Base-by-base conservation (phyloP, 2,329 filamentous ascomycete species). In the Fusarium sp. region DNA sequence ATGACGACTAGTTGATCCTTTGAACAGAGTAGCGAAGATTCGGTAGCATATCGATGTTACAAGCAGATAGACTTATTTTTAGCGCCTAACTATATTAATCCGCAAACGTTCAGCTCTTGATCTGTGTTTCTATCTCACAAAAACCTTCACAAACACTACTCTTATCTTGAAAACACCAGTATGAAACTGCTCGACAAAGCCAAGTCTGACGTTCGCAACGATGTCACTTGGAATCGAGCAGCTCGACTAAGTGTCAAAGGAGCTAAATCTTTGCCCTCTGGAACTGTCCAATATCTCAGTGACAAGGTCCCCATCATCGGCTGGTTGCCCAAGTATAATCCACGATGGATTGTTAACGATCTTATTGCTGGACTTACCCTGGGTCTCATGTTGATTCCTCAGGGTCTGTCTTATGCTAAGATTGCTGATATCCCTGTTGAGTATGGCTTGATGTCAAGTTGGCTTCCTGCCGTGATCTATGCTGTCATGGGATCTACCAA, bases 401-500 rank as follows among this genome's bases (percentile, higher is more conserved):
- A 91, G 73, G 87, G 85, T 6, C 76, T 90, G n/a, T 87, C 88
- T 0, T 90, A 90, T 71, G 88, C 89, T 5, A 87, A 89, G 71
- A 87, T 91, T 62, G 89, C 89, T 7, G 88, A 84, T 1, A 89
- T 90, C 14, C 87, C 88, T 1, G 86, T 89, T 23, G 85, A 89
- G 70, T 86, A 89, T 75, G 88, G 88, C 0, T 80, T 90, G 12
- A 87, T 88, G 79, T 88, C 87, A 1, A 85, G 85, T 64, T 91
- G 88, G 88, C 74, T 90, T 10, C 88, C 88, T 1, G 84, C 86
- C 3, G 82, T 84, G 0, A 78, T 90, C 18, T 89, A 88, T 70
- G 84, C 88, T 2, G 85, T 90, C 59, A 88, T 90, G 82, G 88
- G 88, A 1, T 89, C 88, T 1, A 89, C 88, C 0, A 90, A 90